These are phyloP conservation scores for Trichomonas vaginalis DNA, from an alignment of 208 protist species.

Conservation along the genomic window DNA sequence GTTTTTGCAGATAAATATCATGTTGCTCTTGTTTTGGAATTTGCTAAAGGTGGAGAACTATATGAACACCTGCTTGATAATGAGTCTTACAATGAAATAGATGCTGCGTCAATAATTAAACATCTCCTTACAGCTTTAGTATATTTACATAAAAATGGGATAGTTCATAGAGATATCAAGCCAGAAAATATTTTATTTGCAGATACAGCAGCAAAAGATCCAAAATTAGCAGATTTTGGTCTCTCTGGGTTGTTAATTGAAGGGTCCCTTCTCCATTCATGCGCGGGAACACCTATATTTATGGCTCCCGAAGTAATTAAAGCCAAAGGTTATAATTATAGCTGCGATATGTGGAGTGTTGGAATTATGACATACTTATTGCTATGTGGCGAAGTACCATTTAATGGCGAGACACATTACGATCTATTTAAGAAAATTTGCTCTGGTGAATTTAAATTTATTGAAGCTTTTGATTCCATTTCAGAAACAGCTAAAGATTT, in stretches of 20 bases:
- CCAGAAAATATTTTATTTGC: conserved; percentile 4
- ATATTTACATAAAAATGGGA: background rate
- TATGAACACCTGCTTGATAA: background rate
- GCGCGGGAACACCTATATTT: conserved; percentile 22
- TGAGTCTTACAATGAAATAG: background rate
- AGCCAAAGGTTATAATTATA: background rate
- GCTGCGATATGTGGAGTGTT: conserved; percentile 22
- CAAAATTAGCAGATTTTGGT: background rate
- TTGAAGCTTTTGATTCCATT: background rate
- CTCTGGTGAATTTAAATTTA: background rate
- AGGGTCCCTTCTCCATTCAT: background rate
- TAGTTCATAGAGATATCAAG: background rate
- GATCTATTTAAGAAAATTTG: background rate
- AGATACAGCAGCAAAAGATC: background rate
- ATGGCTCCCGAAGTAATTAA: conserved; percentile 27
- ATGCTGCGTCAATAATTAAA: background rate
- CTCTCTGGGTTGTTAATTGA: background rate
- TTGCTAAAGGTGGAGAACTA: background rate
- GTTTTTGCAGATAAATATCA: background rate
- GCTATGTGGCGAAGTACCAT: background rate
- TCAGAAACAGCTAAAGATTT: conserved; percentile 14
- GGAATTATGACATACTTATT: conserved; percentile 8
- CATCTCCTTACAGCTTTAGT: background rate
- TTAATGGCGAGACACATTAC: background rate
- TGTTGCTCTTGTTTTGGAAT: background rate